Base-by-base conservation (phyloP, 805 yeast species). In the Tetrapisispora arboricola region DNA sequence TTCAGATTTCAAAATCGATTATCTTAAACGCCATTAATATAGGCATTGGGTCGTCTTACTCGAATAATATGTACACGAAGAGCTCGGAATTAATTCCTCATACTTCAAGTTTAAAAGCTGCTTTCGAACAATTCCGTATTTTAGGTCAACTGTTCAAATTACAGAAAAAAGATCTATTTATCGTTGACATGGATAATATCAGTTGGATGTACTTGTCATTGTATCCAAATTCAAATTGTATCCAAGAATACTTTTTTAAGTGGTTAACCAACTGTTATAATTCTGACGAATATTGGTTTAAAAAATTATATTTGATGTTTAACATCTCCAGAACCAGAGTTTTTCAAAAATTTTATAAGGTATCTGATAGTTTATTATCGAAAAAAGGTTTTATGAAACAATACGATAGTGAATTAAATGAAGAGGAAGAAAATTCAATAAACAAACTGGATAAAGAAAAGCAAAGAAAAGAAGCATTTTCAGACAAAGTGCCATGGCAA, bases 121-220 rank as follows among this genome's bases (percentile, higher is more conserved):
- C 70, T 18, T 59, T 61, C 16, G 61, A 69, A 3, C 75, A 80
- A 1, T 70, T 77, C 39, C 71, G 66, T 26, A 71, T 83, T n/a
- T 65, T 79, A 40, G 70, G 67, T 22, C 84, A 81, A 49, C 51
- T 82, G 24, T 64, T 77, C 26, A 75, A 76, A 46, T 67, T 76
- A 0, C 72, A 75, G 2, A 71, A 72, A n/a, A 63, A 66, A 15
- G 54, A 64, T 17, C 53, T 72, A 1, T 67, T 80, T 42, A 54
- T 63, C 2, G 57, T 63, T 12, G 70, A 68, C 2, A 54, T 78
- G 6, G 77, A 76, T 31, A 69, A 65, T 32, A 63, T 73, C 21
- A 61, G 80, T 6, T 84, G 92, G 92, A 64, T 76, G 8, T 74
- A 67, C 27, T 70, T 65, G 46, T 77, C 69, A 61, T 63, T 54